A percentile compares a stretch with the other conserved stretches of the same genome.
These are phyloP conservation scores for Silene noctiflora DNA, from an alignment of 179 eudicot species.

Conservation along the genomic window DNA sequence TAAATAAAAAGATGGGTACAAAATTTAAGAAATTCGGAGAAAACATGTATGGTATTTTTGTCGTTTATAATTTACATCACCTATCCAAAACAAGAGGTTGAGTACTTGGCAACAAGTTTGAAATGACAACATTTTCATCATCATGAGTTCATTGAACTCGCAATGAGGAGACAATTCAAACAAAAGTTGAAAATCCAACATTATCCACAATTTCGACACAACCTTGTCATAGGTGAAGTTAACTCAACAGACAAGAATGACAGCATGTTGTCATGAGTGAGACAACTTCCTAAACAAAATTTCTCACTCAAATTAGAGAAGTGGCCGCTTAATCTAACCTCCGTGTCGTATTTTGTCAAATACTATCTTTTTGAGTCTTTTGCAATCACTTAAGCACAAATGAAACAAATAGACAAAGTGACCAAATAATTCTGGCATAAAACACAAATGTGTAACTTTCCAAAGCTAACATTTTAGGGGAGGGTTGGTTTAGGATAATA, in stretches of 20 bases:
- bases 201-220: neutral
- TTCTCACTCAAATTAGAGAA: neutral
- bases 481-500: slow-evolving; percentile 4
- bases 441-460: neutral
- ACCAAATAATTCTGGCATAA: neutral
- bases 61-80: neutral
- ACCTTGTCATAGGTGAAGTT: slow-evolving; percentile 2
- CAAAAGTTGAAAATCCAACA: neutral
- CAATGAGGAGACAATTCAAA: neutral
- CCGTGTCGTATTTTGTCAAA: neutral
- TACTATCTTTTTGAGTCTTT: neutral
- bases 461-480: slow-evolving; percentile 1
- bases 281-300: slow-evolving; percentile 3
- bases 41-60: neutral
- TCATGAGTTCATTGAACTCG: slow-evolving; percentile 1
- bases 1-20: neutral
- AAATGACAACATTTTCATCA: neutral
- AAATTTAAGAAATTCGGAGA: neutral
- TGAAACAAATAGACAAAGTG: neutral
- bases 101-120: slow-evolving; percentile 8
- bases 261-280: neutral
- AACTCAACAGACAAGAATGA: slow-evolving; percentile 11
- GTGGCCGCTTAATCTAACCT: neutral
- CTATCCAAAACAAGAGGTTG: slow-evolving; percentile 5
- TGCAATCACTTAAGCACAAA: neutral